Evolutionary conservation across 2,329 filamentous ascomycete species (phyloP), one percentile per base, ranked within the genome.

Genomic region (Lojkania enalia): DNA sequence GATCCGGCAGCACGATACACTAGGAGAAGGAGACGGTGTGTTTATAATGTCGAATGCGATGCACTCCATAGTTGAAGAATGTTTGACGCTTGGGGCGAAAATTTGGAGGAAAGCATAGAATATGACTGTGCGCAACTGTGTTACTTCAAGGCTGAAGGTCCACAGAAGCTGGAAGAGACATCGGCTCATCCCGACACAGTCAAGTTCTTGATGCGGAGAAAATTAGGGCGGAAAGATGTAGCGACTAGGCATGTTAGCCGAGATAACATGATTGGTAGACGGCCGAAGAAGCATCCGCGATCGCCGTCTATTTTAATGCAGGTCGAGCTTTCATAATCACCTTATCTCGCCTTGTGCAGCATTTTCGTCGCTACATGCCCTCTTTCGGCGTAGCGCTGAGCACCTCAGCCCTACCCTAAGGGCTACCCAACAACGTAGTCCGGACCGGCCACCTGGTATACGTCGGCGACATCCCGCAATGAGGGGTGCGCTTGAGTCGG

Each of bases 21-120:
- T n/a, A n/a, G n/a, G 39, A 32, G 54, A 52, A 39, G 42, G 40
- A 13, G 20, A 15, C 16, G 32, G 35, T 30, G 37, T 35, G 43
- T 52, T 61, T 61, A 60, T 60, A 58, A 18, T 16, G 14, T 23
- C 29, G n/a, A 39, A 39, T 13, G 32, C 16, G 15, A 29, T 39
- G 15, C 16, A 31, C 16, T 46, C 37, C 45, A 48, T 51, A n/a
- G n/a, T n/a, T n/a, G 16, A 23, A 20, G 14, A 20, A 14, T 30
- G 11, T 35, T 36, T 23, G 27, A 31, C 21, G 20, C 20, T 39
- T 38, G 41, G 37, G 36, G 45, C 33, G 42, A 42, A 37, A 11
- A 32, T 14, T 36, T 20, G 20, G 30, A 31, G 43, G 38, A 44
- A 25, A 39, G 42, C 40, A n/a, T n/a, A n/a, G n/a, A n/a, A n/a